Evolutionary conservation across 1,284 basidiomycete genomes (phyloP), one percentile per base, ranked within the genome.

Genomic region (Rhodotorula sp.): DNA sequence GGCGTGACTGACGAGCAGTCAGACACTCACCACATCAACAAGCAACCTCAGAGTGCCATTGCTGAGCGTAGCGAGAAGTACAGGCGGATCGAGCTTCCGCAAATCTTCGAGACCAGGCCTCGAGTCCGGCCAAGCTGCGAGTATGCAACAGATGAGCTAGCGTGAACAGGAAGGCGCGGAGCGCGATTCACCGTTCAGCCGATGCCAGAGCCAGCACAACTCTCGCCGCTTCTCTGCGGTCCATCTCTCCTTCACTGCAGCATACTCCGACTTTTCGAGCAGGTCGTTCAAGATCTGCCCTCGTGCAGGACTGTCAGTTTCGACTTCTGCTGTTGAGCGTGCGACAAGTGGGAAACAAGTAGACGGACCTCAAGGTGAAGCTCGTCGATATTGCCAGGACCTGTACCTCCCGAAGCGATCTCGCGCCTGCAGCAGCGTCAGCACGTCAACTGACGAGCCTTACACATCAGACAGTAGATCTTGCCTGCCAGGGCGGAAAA

Each of bases 331-430:
- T n/a, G 0, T 27, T 9, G 22, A 15, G 30, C 39, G 32, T 30
- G 36, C 24, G 1, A n/a, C 19, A 15, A 30, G 34, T 10, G 1
- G 6, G 30, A 58, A 24, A 13, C 39, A 34, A 19, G 8, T 9
- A n/a, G 15, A 3, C 73, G 48, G 64, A 84, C 87, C 81, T 87
- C 76, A 65, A 86, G 81, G 76, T 88, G 86, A 78, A 86, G 82
- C 13, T 81, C 70, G 69, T 89, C 88, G 13, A 86, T 80, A 67
- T 84, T 86, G 15, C 79, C 79, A 2, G 85, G 81, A 0, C 86
- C 87, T 48, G 79, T 59, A 0, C 81, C 83, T 17, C 84, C 84
- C 32, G 71, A 65, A 4, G 85, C 83, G 34, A 88, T 74, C 56
- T 74, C 73, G 19, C 71, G 66, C 2, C 70, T 74, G 44, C 24